A percentile compares a stretch with the other conserved stretches of the same genome.
phyloP scores from a whole-genome alignment of 2,329 filamentous ascomycete genomes.

The Pestalotiopsis sp. region DNA sequence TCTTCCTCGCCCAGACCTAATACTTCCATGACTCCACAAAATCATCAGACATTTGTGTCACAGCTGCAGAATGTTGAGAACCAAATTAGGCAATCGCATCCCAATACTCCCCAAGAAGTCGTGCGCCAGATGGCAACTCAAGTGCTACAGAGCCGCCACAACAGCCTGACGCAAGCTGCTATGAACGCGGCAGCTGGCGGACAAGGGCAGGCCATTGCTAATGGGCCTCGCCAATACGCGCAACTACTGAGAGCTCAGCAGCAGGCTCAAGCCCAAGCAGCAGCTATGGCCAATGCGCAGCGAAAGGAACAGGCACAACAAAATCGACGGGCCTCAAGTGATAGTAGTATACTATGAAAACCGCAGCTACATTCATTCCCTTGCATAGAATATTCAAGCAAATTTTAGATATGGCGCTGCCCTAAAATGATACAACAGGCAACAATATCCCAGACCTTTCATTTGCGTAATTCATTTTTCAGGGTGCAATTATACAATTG shows the following conservation, averaged over 20 bases:
- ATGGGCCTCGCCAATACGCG: constrained; percentile 61
- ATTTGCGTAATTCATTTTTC: too few species aligned
- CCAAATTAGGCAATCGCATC: constrained; percentile 54
- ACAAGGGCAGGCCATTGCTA: constrained; percentile 50
- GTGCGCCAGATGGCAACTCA: constrained; percentile 55
- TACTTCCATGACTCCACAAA: constrained; percentile 42
- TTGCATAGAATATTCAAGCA: too few species aligned
- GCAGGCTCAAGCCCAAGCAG: constrained; percentile 32
- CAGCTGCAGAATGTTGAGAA: constrained; percentile 56
- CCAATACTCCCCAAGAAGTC: constrained; percentile 52
- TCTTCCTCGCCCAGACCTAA: constrained; percentile 48
- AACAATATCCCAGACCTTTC: too few species aligned
- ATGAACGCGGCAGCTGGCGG: constrained; percentile 59
- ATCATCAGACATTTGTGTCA: constrained; percentile 49
- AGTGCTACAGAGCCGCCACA: constrained; percentile 49
- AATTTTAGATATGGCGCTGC: too few species aligned
- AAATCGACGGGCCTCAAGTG: constrained; percentile 17
- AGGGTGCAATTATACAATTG: too few species aligned
- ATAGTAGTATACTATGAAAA: too few species aligned
- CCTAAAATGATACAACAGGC: too few species aligned
- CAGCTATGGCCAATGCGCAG: constrained; percentile 11
- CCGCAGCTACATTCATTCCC: too few species aligned
- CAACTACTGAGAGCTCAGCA: constrained; percentile 61
- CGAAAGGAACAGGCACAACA: constrained; percentile 15
- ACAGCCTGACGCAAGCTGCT: constrained; percentile 45